Evolutionary conservation across 1,139 yeast genomes (phyloP), one percentile per base, ranked within the genome.

Genomic region (Saccharomyces hybrid): DNA sequence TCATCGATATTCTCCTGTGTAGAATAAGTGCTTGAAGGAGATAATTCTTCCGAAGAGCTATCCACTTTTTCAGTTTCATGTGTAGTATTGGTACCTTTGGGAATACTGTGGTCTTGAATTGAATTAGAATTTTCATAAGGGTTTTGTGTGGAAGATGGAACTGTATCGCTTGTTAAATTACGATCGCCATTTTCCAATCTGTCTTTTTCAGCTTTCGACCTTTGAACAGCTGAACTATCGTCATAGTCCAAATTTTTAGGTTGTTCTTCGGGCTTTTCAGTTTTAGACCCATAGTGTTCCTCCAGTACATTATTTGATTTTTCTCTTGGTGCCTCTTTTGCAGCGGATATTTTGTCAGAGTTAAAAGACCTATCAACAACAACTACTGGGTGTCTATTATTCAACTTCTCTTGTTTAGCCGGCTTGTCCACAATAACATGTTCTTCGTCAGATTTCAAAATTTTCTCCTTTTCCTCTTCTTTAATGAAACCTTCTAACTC

Each of bases 401-500:
- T 46, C 12, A 6, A 11, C 12, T 19, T 28, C 11, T 14, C 8
- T 16, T 44, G 29, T 28, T 5, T n/a, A 29, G 4, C 29, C 6
- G 32, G 6, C 6, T 16, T 26, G 5, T 7, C 9, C 19, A 29
- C 8, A 9, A 27, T 2, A 14, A 26, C 52, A 8, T 42, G 28
- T 12, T 50, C 32, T 48, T n/a, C 2, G 24, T 31, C 26, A 8
- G 38, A 48, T 11, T 50, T 56, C 46, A 7, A 48, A 50, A n/a
- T 16, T 38, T 14, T 48, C 49, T 24, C 42, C 14, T 49, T 49
- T 19, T 52, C 54, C 12, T 49, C 47, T 46, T 49, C 11, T 44
- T 52, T 26, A 4, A 54, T 32, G 28, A 49, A 50, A 9, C 51
- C 50, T 42, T 58, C 59, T 11, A 55, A 38, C 16, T 31, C 50